Evolutionary conservation across 805 yeast genomes (phyloP), one percentile per base, ranked within the genome.

Genomic region (Kazachstania africana): DNA sequence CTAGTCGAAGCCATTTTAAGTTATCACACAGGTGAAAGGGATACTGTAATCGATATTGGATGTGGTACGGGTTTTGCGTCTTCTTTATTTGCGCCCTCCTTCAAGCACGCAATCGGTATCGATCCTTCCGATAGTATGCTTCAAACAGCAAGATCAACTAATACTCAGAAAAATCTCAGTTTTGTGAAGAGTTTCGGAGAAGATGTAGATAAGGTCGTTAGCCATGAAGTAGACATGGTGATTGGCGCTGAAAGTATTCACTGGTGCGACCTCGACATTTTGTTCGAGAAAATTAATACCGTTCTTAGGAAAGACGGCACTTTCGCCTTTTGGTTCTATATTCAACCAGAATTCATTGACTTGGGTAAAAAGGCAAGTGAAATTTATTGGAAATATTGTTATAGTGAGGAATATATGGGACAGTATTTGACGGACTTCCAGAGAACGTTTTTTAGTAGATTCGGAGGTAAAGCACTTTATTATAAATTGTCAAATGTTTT

Each of bases 161-260:
- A 26, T 17, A 17, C 9, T 10, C 22, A 19, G 9, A 10, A 19
- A 8, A 19, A 19, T 19, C 9, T 18, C 3, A 29, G 17, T 9
- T 36, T 28, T 31, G 24, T 19, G 9, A 17, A 26, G 3, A 28
- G 23, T 4, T 15, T 13, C 14, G 42, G 35, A 12, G 41, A 37
- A 22, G 31, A 37, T n/a, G 19, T 37, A 15, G 28, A 24, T 5
- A 15, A 23, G 22, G 32, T 31, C 8, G 35, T 42, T 16, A 34
- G 34, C 5, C 48, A 46, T 8, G 50, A 67, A 0, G 62, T 72
- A 3, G 87, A 78, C 46, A 36, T 78, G 38, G 60, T 78, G 8
- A 62, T 75, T 3, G 73, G 74, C 15, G 88, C 87, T 0, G 84
- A 82, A 48, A 73, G 80, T 27, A 67, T 70, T n/a, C 93, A 81